Evolutionary conservation across 169 alveolate species (phyloP), one percentile per base, ranked within the genome.

Genomic region (Plasmodium inui): DNA sequence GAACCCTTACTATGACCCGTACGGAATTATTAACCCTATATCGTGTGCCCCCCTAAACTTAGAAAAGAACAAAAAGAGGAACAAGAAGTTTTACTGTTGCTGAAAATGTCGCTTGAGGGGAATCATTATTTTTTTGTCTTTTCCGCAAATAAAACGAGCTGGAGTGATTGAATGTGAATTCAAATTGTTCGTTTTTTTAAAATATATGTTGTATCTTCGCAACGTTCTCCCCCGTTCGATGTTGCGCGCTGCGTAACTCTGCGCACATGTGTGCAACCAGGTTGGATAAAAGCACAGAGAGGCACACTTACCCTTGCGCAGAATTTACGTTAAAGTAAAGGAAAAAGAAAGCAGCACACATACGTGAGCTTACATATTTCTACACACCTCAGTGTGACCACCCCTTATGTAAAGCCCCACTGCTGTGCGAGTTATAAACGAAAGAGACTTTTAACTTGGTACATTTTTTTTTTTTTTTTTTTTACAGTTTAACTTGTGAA

Each of bases 1-100:
- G 94, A 89, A 78, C 73, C 94, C 94, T 8, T 89, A 89, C 57
- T 79, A 89, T 89, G 94, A 89, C 57, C 94, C 94, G 32, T 89
- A 89, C 53, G 94, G 94, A 57, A 79, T 89, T 73, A 89, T 89
- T 78, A 89, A 89, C 70, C 94, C 94, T 22, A 67, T 89, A 89
- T 55, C 94, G n/a, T 89, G 94, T n/a, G 80, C 89, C 17, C 39
- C 80, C 74, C 34, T 61, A 61, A 89, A 70, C 71, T 2, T 44
- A 26, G 94, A 89, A 61, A 78, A 55, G 32, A 79, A 30, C 67
- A 89, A 79, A 67, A 89, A 89, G 55, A 89, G 34, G 72, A 67
- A 37, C 72, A 89, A 89, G 74, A 89, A 57, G 71, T 89, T 79
- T 79, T 89, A 89, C 32, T 89, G 94, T 37, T 89, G 94, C 53